These are phyloP conservation scores for Populus pruinosa DNA, from an alignment of 345 rosid genomes.

Conservation along the genomic window DNA sequence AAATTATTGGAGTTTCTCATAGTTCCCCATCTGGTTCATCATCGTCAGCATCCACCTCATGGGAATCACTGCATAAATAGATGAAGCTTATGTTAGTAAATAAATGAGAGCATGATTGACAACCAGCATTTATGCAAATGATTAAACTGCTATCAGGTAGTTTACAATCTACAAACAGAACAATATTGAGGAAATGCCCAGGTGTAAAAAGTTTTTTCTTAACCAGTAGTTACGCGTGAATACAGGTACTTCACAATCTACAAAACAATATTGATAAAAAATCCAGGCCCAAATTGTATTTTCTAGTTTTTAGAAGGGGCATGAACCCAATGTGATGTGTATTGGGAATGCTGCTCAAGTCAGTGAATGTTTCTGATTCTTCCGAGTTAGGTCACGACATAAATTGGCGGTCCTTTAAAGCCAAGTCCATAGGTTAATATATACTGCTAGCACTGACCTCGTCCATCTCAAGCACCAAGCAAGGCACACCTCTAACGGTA, in stretches of 20 bases:
- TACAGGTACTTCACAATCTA: neutral
- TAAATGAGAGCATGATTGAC: neutral
- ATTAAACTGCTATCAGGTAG: neutral
- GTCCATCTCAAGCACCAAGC: neutral
- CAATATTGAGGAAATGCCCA: neutral
- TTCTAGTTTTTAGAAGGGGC: neutral
- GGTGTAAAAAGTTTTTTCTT: neutral
- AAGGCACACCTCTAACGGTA: neutral
- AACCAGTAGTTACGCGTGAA: neutral
- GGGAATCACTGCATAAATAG: constrained; percentile 29
- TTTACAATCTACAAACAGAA: neutral
- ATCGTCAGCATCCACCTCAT: constrained; percentile 1
- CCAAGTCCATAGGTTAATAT: neutral
- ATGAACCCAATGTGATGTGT: neutral
- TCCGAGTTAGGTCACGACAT: neutral
- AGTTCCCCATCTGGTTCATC: constrained; percentile 40
- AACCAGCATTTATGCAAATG: neutral
- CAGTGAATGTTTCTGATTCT: neutral
- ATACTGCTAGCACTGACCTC: neutral
- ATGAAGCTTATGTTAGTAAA: neutral
- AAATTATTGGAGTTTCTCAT: constrained; percentile 11
- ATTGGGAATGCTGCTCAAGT: neutral
- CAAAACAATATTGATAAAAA: neutral
- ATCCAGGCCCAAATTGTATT: neutral
- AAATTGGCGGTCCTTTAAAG: neutral